A percentile compares a stretch with the other conserved stretches of the same genome.
Evolutionary conservation across 352 stramenopile species (phyloP).

Genomic region (Phytophthora rubi): DNA sequence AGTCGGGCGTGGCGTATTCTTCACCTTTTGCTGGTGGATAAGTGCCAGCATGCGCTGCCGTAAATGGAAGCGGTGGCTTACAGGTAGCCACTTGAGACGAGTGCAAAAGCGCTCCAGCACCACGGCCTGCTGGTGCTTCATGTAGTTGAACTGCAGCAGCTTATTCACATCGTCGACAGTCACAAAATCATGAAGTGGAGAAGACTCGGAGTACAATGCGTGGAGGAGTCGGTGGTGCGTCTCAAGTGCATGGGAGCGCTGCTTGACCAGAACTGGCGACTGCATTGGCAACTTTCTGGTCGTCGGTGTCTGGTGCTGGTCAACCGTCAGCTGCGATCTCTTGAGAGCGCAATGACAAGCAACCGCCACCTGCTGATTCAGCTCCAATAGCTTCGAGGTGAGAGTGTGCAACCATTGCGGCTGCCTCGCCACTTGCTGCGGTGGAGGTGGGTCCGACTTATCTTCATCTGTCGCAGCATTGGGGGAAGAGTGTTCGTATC

Average conservation of each 20-base stretch:
- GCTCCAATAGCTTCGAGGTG: constrained; percentile 14
- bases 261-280: constrained; percentile 23
- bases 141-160: constrained; percentile 42
- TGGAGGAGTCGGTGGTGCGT: constrained; percentile 39
- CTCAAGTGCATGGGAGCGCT: constrained; percentile 24
- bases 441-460: not conserved
- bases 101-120: constrained; percentile 48
- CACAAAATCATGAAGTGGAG: constrained; percentile 8
- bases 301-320: not conserved
- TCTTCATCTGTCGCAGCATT: not conserved
- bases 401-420: constrained; percentile 25
- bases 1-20: constrained; percentile 24
- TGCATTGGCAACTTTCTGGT: not conserved
- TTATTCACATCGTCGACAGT: constrained; percentile 35
- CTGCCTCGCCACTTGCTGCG: not conserved
- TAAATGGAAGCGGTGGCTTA: constrained; percentile 60
- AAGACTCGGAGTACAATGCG: not conserved
- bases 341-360: constrained; percentile 22
- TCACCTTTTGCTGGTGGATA: constrained; percentile 43
- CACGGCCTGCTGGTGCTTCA: constrained; percentile 27
- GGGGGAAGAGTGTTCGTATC: constrained; percentile 29
- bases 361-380: constrained; percentile 23
- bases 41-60: constrained; percentile 60
- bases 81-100: constrained; percentile 51
- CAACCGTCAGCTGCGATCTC: constrained; percentile 10